Base-by-base conservation (phyloP, 148 eudicot genomes). In the Vaccinium myrtillus region DNA sequence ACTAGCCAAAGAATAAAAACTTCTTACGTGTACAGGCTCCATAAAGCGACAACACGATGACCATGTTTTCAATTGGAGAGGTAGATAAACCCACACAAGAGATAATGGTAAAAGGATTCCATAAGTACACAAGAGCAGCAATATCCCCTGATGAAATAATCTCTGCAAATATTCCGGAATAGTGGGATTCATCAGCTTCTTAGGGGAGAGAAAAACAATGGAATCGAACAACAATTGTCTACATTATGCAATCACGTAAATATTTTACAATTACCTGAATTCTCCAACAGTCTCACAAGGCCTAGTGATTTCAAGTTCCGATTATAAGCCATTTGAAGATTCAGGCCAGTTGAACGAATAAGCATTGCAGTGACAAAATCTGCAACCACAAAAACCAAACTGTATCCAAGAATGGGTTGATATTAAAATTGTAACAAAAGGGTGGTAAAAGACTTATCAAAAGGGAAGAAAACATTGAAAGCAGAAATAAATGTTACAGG, bases 301-400 rank as follows among this genome's bases (percentile, higher is more conserved):
- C 92, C 92, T 39, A 97, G 88, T 78, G 92, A 87, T 86, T 90
- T 88, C 87, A 93, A 90, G 84, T 84, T 92, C 83, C 79, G 89
- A 81, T 80, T 73, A 84, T 91, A 91, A 59, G 91, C 87, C 83
- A 88, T 85, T 78, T 92, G 93, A 87, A 97, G 96, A 83, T 56
- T 88, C 56, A 84, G 84, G 80, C 99, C 98, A 87, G 88, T 89
- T 78, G 93, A 91, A 88, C 96, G 94, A 85, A 97, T 92, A 87
- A 95, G 95, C 86, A 97, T 81, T 79, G 99, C 98, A 87, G 93
- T 80, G 77, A 92, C 54, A 82, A 95, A 87, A 92, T 97, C 99
- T 97, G 99, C 98, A 86, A 94, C 81, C 87, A 97, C 99, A 93
- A 92, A 97, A 83, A 94, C 94, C 89, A 94, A 91, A 93, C 99